Conservation (phyloP, 805 yeast genomes). For the Ogataea trehalophila region DNA sequence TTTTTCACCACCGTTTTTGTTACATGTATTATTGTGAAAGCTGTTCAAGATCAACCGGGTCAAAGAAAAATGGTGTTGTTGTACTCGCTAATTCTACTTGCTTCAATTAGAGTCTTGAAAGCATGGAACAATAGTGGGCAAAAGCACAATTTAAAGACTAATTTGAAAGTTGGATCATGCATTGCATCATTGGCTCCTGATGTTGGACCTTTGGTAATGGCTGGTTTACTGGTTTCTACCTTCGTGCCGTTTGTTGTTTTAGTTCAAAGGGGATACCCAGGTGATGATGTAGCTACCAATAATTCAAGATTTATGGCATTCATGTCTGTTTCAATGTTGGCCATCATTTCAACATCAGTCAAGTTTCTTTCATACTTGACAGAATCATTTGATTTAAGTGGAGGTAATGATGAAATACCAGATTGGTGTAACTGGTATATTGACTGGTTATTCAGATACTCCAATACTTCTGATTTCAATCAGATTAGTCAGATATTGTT, state of each 20-base stretch:
- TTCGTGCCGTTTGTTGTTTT: constrained; percentile 11
- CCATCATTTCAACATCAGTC: constrained; percentile 24
- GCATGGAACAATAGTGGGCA: constrained; percentile 93
- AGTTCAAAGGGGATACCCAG: neutral
- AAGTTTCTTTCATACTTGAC: constrained; percentile 26
- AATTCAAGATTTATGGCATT: constrained; percentile 33
- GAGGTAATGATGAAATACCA: constrained; percentile 14
- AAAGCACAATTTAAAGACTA: constrained; percentile 52
- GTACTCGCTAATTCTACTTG: constrained; percentile 20
- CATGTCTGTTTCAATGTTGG: constrained; percentile 40
- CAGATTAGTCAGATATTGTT: constrained; percentile 21
- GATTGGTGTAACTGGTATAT: constrained; percentile 19
- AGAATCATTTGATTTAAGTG: constrained; percentile 23
- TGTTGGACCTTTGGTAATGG: constrained; percentile 21
- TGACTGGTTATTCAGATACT: constrained; percentile 28
- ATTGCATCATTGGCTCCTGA: constrained; percentile 27
- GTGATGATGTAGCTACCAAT: neutral
- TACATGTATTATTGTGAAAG: constrained; percentile 10
- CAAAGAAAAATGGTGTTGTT: constrained; percentile 9
- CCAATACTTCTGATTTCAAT: constrained; percentile 28
- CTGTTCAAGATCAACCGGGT: constrained; percentile 5
- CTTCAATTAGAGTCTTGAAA: constrained; percentile 53
- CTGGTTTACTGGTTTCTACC: constrained; percentile 14
- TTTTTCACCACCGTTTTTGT: constrained; percentile 47
- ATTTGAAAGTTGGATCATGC: constrained; percentile 42